Evolutionary conservation across 345 rosid species (phyloP), one percentile per base, ranked within the genome.

Genomic region (Citrus australasica): DNA sequence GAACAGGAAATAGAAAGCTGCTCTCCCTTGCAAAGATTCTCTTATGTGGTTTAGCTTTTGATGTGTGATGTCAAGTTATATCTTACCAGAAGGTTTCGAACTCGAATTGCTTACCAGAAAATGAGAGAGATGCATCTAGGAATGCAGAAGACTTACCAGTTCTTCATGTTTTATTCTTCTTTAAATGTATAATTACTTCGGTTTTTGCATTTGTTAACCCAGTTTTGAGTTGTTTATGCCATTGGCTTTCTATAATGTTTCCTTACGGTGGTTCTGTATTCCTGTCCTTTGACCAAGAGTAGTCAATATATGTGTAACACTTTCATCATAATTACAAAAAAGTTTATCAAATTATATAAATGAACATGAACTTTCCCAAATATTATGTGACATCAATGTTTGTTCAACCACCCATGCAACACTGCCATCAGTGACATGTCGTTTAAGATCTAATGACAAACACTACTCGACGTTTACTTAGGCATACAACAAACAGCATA

Each of bases 1-100:
- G 55, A 14, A 73, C 66, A 73, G 76, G 76, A 60, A 59, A 59
- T 73, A 59, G 66, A 22, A 38, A 2, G 66, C 51, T 73, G 51
- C 32, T 73, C 37, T 37, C n/a, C 7, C 65, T 11, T 58, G 30
- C 27, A 32, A 56, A 21, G 64, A 14, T 40, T 48, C 7, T n/a
- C 64, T 1, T 53, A 32, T 24, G 19, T 19, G 9, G 28, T 32
- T 56, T 58, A 33, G 66, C 48, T n/a, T 59, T 38, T 2, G 66
- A 22, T 6, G 3, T 5, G 24, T 7, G 67, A 73, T 22, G 40
- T 19, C 51, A 13, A 5, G 17, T 28, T 9, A 1, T 30, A 42
- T 42, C 5, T 0, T 42, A 14, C 56, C 30, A n/a, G 33, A 42
- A 53, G 19, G 40, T 17, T n/a, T 72, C 3, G 6, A 16, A n/a